A percentile compares a stretch with the other conserved stretches of the same genome.
Evolutionary conservation across 164 flowering plant genomes (phyloP).

Genomic region (Brasenia schreberi): DNA sequence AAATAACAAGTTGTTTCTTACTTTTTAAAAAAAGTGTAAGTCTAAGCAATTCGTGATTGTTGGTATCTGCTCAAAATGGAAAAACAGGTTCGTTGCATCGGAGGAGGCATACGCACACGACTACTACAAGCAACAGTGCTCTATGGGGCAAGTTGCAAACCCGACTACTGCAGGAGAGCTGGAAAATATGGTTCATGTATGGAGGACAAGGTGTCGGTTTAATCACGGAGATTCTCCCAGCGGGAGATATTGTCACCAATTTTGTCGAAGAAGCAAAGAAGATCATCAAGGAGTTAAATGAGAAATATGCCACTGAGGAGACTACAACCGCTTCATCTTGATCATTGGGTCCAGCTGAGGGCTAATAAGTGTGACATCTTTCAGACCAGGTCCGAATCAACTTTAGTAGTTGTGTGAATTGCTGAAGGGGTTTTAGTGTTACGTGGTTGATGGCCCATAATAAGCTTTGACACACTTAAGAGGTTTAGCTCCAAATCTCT

Average conservation of each 20-base stretch:
- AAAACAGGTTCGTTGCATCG: conserved; percentile 16
- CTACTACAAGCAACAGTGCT: conserved; percentile 20
- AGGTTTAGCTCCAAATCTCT: not conserved
- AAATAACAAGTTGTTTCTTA: too few relatives aligned
- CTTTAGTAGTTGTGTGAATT: not conserved
- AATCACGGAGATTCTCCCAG: not conserved
- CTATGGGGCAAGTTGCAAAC: conserved; percentile 10
- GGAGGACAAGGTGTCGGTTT: not conserved
- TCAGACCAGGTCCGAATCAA: not conserved
- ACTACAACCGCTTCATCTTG: not conserved
- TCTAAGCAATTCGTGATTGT: too few relatives aligned
- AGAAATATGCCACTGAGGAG: not conserved
- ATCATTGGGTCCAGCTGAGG: not conserved
- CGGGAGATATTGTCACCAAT: not conserved
- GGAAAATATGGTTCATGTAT: conserved; percentile 5
- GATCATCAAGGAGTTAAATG: not conserved
- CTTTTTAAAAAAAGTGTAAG: too few relatives aligned
- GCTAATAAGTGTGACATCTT: not conserved
- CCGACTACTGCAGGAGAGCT: conserved; percentile 9
- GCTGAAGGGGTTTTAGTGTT: not conserved
- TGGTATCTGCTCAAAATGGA: too few relatives aligned
- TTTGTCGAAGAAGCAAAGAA: not conserved
- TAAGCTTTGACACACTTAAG: not conserved
- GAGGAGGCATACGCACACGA: conserved; percentile 21
- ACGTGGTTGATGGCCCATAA: not conserved